phyloP scores from a whole-genome alignment of 2,329 filamentous ascomycete species.

The Fusarium cicatricum region DNA sequence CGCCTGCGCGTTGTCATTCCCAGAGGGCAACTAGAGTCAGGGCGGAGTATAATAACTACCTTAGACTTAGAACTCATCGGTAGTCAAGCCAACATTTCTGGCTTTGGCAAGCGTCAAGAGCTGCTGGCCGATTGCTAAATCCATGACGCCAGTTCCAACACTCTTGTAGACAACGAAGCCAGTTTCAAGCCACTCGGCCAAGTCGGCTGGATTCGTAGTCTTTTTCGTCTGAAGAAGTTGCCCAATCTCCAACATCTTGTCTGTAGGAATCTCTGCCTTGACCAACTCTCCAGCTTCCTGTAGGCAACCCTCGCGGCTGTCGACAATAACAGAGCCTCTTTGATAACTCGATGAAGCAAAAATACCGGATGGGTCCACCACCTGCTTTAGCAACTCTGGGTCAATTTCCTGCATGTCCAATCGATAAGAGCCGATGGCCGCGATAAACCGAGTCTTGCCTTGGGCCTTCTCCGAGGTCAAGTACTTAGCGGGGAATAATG shows the following conservation, averaged over 20 bases:
- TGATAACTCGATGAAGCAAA: slow-evolving; percentile 6
- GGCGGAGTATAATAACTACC: no score
- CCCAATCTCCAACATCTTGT: slow-evolving; percentile 54
- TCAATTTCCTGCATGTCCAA: slow-evolving; percentile 47
- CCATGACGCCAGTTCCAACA: slow-evolving; percentile 74
- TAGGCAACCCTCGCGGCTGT: slow-evolving; percentile 42
- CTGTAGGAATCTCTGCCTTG: slow-evolving; percentile 32
- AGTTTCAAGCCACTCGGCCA: slow-evolving; percentile 67
- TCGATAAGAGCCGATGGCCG: slow-evolving; percentile 45
- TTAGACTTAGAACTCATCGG: slow-evolving; percentile 35
- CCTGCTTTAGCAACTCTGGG: slow-evolving; percentile 38
- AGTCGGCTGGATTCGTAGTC: slow-evolving; percentile 1
- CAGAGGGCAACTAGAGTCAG: no score
- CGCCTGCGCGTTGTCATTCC: no score
- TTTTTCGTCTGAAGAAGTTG: slow-evolving; percentile 56
- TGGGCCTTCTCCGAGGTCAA: slow-evolving; percentile 33
- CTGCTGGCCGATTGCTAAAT: slow-evolving; percentile 68
- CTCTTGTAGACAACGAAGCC: slow-evolving; percentile 76
- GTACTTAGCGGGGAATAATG: slow-evolving; percentile 39
- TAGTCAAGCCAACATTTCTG: slow-evolving; percentile 57
- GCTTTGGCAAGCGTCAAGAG: slow-evolving; percentile 64
- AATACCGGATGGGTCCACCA: slow-evolving; percentile 21
- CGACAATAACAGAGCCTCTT: slow-evolving; percentile 36
- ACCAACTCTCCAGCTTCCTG: slow-evolving; percentile 46
- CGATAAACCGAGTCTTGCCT: slow-evolving; percentile 40